phyloP scores from a whole-genome alignment of 495 filamentous ascomycete species.

The Terfezia boudieri region DNA sequence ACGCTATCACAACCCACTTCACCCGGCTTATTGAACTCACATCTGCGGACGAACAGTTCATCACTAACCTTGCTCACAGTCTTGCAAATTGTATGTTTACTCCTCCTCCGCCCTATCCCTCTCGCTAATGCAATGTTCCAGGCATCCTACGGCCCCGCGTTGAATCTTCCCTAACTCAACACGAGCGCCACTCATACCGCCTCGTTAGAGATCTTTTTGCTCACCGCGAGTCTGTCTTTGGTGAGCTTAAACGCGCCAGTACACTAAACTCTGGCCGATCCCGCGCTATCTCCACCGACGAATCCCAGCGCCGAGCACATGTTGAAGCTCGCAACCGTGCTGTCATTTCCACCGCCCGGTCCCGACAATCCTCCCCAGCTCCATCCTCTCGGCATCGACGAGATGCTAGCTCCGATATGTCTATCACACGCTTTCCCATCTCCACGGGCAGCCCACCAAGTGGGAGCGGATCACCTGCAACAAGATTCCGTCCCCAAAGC shows the following conservation, averaged over 20 bases:
- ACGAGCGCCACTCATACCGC: constrained; percentile 82
- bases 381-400: constrained; percentile 41
- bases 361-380: constrained; percentile 53
- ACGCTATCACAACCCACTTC: constrained; percentile 95
- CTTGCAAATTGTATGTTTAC: constrained; percentile 42
- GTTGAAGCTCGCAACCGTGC: constrained; percentile 81
- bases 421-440: constrained; percentile 71
- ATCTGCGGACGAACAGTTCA: constrained; percentile 74
- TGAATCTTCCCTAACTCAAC: constrained; percentile 77
- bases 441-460: constrained; percentile 37
- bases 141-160: constrained; percentile 56
- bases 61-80: constrained; percentile 50
- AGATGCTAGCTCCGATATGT: constrained; percentile 56
- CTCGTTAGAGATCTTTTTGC: constrained; percentile 82
- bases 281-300: constrained; percentile 82
- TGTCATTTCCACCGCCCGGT: constrained; percentile 45
- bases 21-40: constrained; percentile 91
- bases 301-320: constrained; percentile 79
- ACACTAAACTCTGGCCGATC: constrained; percentile 45
- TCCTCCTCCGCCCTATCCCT: neutral
- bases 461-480: constrained; percentile 26
- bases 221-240: constrained; percentile 86
- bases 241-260: constrained; percentile 80
- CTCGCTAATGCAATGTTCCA: neutral
- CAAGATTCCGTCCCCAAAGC: constrained; percentile 9